Evolutionary conservation across 108 stramenopile genomes (phyloP).

Genomic region (Fistulifera pelliculosa): DNA sequence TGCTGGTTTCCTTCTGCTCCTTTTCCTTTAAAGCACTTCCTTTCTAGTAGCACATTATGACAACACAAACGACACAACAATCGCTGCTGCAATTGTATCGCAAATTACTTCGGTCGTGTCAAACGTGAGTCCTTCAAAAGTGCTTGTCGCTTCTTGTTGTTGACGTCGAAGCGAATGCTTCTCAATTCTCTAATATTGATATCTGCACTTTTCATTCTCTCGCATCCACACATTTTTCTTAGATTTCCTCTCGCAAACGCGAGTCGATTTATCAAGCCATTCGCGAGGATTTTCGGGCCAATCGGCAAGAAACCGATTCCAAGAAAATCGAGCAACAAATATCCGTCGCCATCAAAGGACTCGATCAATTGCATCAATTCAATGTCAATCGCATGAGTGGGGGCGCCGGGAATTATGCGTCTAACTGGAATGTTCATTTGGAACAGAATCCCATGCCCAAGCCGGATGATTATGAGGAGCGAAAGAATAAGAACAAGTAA

Average conservation of each 20-base stretch:
- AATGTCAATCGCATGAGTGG: slow-evolving; percentile 33
- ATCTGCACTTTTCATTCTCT: too few relatives aligned
- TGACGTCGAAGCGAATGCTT: too few relatives aligned
- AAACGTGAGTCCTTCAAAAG: too few relatives aligned
- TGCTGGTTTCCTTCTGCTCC: too few relatives aligned
- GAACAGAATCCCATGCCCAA: slow-evolving; percentile 86
- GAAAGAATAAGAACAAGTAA: slow-evolving; percentile 2
- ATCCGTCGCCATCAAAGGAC: slow-evolving; percentile 66
- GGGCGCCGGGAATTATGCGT: slow-evolving; percentile 31
- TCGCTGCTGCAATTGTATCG: slow-evolving; percentile 57
- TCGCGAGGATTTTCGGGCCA: slow-evolving; percentile 55
- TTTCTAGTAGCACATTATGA: not conserved
- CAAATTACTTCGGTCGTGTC: slow-evolving; percentile 47
- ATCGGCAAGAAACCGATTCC: slow-evolving; percentile 29
- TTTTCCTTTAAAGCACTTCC: too few relatives aligned
- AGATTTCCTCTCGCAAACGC: slow-evolving; percentile 75
- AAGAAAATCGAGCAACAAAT: slow-evolving; percentile 49
- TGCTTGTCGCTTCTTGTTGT: too few relatives aligned
- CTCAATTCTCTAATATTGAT: too few relatives aligned
- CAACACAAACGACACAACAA: not conserved
- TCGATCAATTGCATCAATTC: slow-evolving; percentile 67
- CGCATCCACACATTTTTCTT: too few relatives aligned
- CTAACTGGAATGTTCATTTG: slow-evolving; percentile 68
- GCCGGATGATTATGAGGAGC: slow-evolving; percentile 31
- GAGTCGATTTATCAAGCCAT: slow-evolving; percentile 63